Base-by-base conservation (phyloP, 305 asterid species). In the Fraxinus platypoda region DNA sequence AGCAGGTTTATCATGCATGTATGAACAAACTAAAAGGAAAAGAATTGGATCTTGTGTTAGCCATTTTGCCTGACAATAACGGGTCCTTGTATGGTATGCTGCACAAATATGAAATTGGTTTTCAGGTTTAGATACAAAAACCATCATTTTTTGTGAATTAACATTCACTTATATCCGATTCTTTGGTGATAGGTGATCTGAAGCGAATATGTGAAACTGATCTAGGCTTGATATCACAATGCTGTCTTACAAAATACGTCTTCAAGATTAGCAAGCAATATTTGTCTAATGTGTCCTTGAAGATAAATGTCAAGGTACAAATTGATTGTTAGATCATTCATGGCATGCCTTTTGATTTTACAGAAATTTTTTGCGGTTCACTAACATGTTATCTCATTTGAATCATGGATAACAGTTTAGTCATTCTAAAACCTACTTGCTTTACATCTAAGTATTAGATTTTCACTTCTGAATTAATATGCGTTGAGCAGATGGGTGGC, bases 141-240 rank as follows among this genome's bases (percentile, higher is more conserved):
- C 38, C 12, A 15, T 8, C 38, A 17, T 11, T 31, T 70, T 70
- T 30, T 31, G 41, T 31, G 75, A 70, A 30, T 70, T 31, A 31
- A 33, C 26, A 6, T 7, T 34, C 30, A 8, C 41, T 9, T 72
- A n/a, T 30, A 31, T 70, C 75, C 2, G 23, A 72, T 74, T 78
- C 38, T 66, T 28, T 78, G 68, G 59, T 82, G 78, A 26, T 76
- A 94, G 99, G 99, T 76, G 98, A 97, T 86, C 84, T 97, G 75
- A 97, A 97, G 91, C 91, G 98, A 80, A 97, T 97, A 82, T 97
- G 99, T 78, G 99, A 97, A 90, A 95, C 99, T 2, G 98, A 97
- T 88, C 99, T 97, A 52, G 99, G 98, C 76, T 70, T 95, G 83
- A 93, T 97, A 85, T 88, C 99, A 78, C 99, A 97, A 84, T 97